Conservation (phyloP, 768 basidiomycete genomes). For the Chalciporus pseudorubinellus region DNA sequence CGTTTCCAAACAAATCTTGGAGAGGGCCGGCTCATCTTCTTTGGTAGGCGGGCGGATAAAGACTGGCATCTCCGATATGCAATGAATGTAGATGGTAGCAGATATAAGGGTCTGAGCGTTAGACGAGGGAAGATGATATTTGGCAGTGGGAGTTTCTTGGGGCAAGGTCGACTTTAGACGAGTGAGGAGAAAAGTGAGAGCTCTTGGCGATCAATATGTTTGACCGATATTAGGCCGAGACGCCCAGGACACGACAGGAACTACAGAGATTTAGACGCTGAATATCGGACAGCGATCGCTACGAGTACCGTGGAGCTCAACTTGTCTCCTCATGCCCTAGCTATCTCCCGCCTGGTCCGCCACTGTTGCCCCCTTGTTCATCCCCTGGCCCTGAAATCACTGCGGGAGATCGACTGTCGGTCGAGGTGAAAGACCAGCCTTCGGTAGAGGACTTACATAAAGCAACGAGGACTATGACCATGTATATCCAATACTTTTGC, state of each 20-base stretch:
- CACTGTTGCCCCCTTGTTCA: conserved; percentile 21
- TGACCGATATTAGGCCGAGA: conserved; percentile 18
- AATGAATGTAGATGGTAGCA: not conserved
- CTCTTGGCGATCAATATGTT: conserved; percentile 12
- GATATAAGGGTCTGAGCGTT: not conserved
- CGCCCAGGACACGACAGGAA: conserved; percentile 1
- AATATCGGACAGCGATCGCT: not conserved
- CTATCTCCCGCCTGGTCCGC: conserved; percentile 27
- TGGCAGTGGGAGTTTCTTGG: not conserved
- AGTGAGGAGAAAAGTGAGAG: no score
- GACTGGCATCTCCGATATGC: conserved; percentile 31
- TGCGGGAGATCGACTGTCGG: conserved; percentile 3
- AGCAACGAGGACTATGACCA: conserved; percentile 55
- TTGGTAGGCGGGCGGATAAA: conserved; percentile 55
- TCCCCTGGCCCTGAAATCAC: conserved; percentile 32
- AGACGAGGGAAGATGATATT: not conserved
- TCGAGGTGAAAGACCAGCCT: not conserved
- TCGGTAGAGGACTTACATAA: conserved; percentile 45
- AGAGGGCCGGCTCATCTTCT: conserved; percentile 55
- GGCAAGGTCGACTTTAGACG: not conserved
- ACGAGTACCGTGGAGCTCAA: not conserved
- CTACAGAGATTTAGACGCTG: conserved; percentile 1
- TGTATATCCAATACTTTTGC: conserved; percentile 91
- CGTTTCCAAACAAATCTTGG: conserved; percentile 72
- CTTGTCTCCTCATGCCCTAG: not conserved